A percentile compares a stretch with the other conserved stretches of the same genome.
phyloP scores from a whole-genome alignment of 495 filamentous ascomycete genomes.

The Wilcoxina mikolae region DNA sequence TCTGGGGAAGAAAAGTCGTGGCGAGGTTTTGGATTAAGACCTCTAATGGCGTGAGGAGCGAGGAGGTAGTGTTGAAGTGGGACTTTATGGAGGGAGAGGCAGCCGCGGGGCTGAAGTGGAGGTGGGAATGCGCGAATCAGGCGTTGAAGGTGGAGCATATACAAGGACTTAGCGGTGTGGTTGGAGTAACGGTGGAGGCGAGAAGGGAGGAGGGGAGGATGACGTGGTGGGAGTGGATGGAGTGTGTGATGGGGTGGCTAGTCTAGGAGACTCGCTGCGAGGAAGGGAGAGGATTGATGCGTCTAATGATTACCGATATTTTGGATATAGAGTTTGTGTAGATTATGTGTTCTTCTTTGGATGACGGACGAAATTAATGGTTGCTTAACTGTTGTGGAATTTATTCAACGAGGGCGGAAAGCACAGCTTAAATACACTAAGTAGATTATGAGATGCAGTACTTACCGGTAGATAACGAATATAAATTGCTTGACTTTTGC shows the following conservation, averaged over 20 bases:
- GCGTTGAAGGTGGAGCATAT: conserved; percentile 14
- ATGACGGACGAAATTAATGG: neutral
- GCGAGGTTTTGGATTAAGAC: conserved; percentile 2
- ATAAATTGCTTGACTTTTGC: no score
- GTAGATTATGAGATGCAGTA: no score
- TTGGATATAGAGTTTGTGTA: neutral
- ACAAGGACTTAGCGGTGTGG: neutral
- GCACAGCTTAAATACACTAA: no score
- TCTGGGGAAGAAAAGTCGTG: conserved; percentile 14
- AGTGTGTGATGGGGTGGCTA: neutral
- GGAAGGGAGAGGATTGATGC: neutral
- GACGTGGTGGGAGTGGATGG: neutral
- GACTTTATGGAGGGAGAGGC: conserved; percentile 1
- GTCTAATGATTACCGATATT: neutral
- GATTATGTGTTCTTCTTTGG: neutral
- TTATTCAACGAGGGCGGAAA: no score
- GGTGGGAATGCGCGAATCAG: conserved; percentile 19
- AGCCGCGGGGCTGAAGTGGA: conserved; percentile 15
- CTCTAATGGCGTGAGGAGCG: neutral
- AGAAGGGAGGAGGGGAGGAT: neutral
- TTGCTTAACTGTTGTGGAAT: no score
- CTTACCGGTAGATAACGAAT: no score
- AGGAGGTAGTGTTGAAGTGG: conserved; percentile 2
- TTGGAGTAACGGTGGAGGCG: neutral
- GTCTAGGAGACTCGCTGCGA: neutral